A percentile compares a stretch with the other conserved stretches of the same genome.
phyloP scores from a whole-genome alignment of 768 basidiomycete species.

The Suillus variegatus region DNA sequence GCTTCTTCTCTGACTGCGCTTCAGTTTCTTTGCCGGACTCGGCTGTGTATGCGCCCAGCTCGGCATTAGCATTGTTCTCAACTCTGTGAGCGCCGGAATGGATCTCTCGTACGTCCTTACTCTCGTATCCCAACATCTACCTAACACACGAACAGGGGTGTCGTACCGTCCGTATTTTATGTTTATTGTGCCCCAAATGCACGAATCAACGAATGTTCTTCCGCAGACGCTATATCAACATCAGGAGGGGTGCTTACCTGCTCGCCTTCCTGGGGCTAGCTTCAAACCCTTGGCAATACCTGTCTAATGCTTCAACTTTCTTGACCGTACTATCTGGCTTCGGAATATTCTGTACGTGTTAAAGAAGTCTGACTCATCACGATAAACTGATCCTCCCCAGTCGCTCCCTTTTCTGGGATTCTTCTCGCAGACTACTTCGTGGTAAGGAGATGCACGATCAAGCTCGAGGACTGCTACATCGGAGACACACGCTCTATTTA shows the following conservation, averaged over 20 bases:
- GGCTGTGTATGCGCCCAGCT: conserved; percentile 21
- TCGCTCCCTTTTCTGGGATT: conserved; percentile 13
- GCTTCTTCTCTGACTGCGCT: conserved; percentile 7
- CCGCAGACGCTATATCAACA: conserved; percentile 13
- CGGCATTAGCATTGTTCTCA: conserved; percentile 21
- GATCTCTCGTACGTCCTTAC: conserved; percentile 17
- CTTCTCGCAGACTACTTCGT: conserved; percentile 16
- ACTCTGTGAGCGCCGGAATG: conserved; percentile 22
- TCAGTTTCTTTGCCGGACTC: conserved; percentile 22
- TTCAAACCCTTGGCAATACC: conserved; percentile 15
- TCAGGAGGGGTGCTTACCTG: conserved; percentile 14
- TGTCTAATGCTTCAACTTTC: conserved; percentile 12
- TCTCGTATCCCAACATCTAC: not conserved
- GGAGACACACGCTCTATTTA: conserved; percentile 13
- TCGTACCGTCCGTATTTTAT: not conserved
- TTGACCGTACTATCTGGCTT: conserved; percentile 12
- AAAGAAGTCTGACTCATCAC: not conserved
- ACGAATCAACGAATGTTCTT: not conserved
- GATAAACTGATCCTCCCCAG: conserved; percentile 6
- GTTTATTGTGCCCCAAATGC: not conserved
- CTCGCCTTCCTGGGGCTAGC: conserved; percentile 11
- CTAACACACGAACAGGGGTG: not conserved
- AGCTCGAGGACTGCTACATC: conserved; percentile 11
- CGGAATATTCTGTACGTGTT: conserved; percentile 13
- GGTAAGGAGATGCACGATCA: conserved; percentile 7